These are phyloP conservation scores for Eurotiales sp. DNA, from an alignment of 2,329 filamentous ascomycete genomes.

Conservation along the genomic window DNA sequence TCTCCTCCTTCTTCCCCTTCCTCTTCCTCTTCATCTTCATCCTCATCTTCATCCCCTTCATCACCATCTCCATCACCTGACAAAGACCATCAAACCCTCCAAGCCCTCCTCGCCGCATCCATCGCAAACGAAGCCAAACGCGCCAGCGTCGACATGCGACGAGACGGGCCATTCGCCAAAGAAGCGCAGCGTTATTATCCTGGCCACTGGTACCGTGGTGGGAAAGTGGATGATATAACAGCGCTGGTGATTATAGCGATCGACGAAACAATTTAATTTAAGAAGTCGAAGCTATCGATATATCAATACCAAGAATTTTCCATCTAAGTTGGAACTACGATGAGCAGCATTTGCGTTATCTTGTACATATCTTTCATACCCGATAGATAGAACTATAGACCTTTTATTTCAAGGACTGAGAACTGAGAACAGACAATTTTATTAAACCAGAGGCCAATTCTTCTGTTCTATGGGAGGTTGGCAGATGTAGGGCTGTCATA, in stretches of 20 bases:
- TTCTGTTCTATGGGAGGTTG: no score
- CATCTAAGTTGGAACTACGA: no score
- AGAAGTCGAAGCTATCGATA: no score
- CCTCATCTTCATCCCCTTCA: conserved; percentile 18
- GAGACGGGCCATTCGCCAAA: conserved; percentile 90
- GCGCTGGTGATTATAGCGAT: conserved; percentile 76
- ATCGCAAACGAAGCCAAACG: conserved; percentile 79
- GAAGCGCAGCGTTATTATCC: conserved; percentile 88
- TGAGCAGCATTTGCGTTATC: no score
- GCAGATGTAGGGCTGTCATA: no score
- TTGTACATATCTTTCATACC: no score
- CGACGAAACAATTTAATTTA: conserved; percentile 48
- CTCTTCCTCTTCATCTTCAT: conserved; percentile 17
- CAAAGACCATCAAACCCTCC: conserved; percentile 54
- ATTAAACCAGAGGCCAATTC: no score
- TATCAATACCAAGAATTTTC: no score
- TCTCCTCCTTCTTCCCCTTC: conserved; percentile 13
- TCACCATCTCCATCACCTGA: conserved; percentile 17
- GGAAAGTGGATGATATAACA: conserved; percentile 94
- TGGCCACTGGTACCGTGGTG: conserved; percentile 79
- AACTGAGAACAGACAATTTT: no score
- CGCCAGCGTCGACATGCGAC: conserved; percentile 74
- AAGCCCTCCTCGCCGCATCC: conserved; percentile 72
- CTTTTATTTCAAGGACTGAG: no score
- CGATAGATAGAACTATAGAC: no score